Conservation (phyloP, 108 stramenopile species). For the Parietichytrium sp. region DNA sequence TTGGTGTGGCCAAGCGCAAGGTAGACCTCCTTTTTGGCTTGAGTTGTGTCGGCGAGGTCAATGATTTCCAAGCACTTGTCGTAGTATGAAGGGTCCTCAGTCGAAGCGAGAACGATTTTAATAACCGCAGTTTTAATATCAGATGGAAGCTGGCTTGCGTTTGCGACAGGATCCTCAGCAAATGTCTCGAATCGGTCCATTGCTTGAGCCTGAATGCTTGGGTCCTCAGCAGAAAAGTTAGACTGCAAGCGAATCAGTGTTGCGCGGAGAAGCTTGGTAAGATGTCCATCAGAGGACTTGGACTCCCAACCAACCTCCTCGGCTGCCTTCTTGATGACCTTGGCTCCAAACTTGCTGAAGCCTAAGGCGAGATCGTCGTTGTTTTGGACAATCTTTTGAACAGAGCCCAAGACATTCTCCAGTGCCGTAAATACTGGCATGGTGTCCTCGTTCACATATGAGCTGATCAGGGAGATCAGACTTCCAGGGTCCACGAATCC, state of each 20-base stretch:
- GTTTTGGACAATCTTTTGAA: slow-evolving; percentile 72
- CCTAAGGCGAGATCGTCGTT: slow-evolving; percentile 64
- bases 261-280: slow-evolving; percentile 76
- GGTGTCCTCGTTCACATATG: slow-evolving; percentile 77
- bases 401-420: slow-evolving; percentile 68
- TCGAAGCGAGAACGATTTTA: slow-evolving; percentile 77
- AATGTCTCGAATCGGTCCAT: slow-evolving; percentile 72
- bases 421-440: slow-evolving; percentile 82
- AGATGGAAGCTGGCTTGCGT: slow-evolving; percentile 71
- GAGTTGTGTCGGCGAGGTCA: slow-evolving; percentile 69
- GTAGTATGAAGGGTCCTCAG: slow-evolving; percentile 77
- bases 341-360: slow-evolving; percentile 66
- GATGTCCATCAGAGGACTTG: slow-evolving; percentile 72
- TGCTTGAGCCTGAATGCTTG: slow-evolving; percentile 72
- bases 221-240: slow-evolving; percentile 75
- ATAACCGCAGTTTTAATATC: slow-evolving; percentile 82
- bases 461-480: slow-evolving; percentile 73
- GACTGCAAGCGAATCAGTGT: slow-evolving; percentile 78
- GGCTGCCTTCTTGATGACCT: slow-evolving; percentile 67
- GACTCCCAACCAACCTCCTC: slow-evolving; percentile 82
- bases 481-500: slow-evolving; percentile 74
- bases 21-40: slow-evolving; percentile 76
- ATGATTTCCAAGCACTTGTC: slow-evolving; percentile 73
- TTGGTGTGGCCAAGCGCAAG: slow-evolving; percentile 67
- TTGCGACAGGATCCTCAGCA: slow-evolving; percentile 64